Conservation (phyloP, 441 rosid species). For the Populus hybrid region DNA sequence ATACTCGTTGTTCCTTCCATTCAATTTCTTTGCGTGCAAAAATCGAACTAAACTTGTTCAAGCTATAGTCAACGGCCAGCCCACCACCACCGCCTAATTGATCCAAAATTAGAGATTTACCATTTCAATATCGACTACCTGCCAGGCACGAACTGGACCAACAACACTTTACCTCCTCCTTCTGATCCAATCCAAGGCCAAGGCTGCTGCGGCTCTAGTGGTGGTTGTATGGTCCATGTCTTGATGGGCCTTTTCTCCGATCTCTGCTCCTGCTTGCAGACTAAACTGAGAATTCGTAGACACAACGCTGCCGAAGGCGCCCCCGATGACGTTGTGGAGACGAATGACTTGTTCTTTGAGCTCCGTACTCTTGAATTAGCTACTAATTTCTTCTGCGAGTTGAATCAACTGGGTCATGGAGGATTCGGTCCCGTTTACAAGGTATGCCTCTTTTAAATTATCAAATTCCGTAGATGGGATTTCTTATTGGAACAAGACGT, state of each 20-base stretch:
- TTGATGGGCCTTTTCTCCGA: slow-evolving; percentile 33
- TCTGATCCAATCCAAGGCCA: background rate
- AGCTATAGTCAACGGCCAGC: too few relatives aligned
- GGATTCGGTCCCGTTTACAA: slow-evolving; percentile 94
- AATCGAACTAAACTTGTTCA: too few relatives aligned
- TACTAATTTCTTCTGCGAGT: slow-evolving; percentile 71
- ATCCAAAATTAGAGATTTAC: too few relatives aligned
- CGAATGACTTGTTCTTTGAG: slow-evolving; percentile 52
- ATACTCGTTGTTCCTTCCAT: too few relatives aligned
- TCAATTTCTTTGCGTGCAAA: too few relatives aligned
- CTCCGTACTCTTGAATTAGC: slow-evolving; percentile 65
- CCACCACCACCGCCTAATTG: too few relatives aligned
- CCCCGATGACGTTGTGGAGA: slow-evolving; percentile 22
- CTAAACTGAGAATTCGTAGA: slow-evolving; percentile 21
- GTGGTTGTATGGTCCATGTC: slow-evolving; percentile 4
- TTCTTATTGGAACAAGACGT: background rate
- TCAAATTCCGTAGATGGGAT: background rate
- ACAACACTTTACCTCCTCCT: background rate
- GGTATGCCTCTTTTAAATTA: slow-evolving; percentile 27
- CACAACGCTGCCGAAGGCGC: slow-evolving; percentile 18
- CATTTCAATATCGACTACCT: background rate
- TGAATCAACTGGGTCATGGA: slow-evolving; percentile 77
- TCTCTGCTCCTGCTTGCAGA: slow-evolving; percentile 33
- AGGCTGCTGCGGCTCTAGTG: background rate
- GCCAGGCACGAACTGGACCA: background rate